Percentiles rank a stretch among this genome's conserved stretches.
Evolutionary conservation across 305 asterid genomes (phyloP).

Genomic region (Fraxinus latifolia): DNA sequence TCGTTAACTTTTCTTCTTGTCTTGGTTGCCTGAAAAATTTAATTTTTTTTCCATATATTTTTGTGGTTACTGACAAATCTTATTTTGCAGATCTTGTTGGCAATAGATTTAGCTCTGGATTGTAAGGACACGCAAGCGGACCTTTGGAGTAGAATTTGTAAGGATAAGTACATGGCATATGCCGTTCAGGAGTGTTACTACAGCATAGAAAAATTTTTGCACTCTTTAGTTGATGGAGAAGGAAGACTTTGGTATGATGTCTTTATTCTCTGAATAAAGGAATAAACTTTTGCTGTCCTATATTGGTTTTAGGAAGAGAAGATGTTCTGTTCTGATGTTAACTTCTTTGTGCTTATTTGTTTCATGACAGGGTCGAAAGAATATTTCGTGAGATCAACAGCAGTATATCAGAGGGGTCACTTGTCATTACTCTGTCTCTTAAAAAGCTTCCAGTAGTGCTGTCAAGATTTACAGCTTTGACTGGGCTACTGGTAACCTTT

Average conservation of each 20-base stretch:
- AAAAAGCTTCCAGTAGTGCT: conserved; percentile 85
- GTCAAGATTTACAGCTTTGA: conserved; percentile 85
- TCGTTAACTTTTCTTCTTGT: conserved; percentile 18
- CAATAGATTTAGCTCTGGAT: conserved; percentile 94
- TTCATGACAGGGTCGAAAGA: conserved; percentile 81
- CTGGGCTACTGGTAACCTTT: conserved; percentile 82
- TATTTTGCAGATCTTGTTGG: conserved; percentile 73
- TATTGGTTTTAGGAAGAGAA: background rate
- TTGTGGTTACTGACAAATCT: conserved; percentile 17
- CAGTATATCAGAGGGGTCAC: conserved; percentile 79
- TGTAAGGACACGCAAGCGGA: conserved; percentile 91
- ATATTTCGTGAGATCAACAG: conserved; percentile 84
- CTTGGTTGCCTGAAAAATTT: conserved; percentile 20
- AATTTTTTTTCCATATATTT: conserved; percentile 11
- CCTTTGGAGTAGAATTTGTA: conserved; percentile 85
- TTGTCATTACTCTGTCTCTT: conserved; percentile 71
- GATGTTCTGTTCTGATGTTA: conserved; percentile 12
- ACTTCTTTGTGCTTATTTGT: conserved; percentile 18
- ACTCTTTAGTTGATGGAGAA: conserved; percentile 90
- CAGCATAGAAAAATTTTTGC: conserved; percentile 82
- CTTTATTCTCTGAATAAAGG: conserved; percentile 18
- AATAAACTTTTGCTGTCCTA: conserved; percentile 4
- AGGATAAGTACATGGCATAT: conserved; percentile 98
- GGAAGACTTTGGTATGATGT: conserved; percentile 78
- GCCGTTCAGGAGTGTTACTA: conserved; percentile 97